These are phyloP conservation scores for Diplocarpon rosae DNA, from an alignment of 2,329 filamentous ascomycete species.

Conservation along the genomic window DNA sequence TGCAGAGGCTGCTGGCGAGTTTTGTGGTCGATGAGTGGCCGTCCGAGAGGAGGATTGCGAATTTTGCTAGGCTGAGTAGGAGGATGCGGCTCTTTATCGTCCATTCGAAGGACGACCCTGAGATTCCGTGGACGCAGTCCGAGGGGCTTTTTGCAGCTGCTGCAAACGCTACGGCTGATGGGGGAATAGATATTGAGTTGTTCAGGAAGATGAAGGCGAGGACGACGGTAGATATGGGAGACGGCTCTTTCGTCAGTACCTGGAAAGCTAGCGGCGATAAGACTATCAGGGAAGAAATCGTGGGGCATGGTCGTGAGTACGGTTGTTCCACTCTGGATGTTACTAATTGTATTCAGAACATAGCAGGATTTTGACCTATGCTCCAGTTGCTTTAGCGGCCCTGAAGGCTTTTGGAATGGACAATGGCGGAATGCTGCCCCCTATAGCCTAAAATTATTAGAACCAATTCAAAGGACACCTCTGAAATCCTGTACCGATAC, in stretches of 20 bases:
- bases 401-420: conserved; percentile 50
- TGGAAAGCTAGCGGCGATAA: conserved; percentile 25
- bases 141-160: conserved; percentile 52
- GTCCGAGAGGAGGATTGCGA: conserved; percentile 54
- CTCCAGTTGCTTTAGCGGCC: conserved; percentile 52
- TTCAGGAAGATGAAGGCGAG: conserved; percentile 25
- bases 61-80: conserved; percentile 40
- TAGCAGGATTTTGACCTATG: conserved; percentile 56
- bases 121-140: conserved; percentile 68
- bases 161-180: conserved; percentile 37
- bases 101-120: conserved; percentile 69
- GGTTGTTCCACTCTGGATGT: conserved; percentile 9
- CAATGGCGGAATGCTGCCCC: conserved; percentile 13
- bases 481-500: no score
- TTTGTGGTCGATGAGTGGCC: conserved; percentile 75
- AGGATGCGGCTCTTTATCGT: conserved; percentile 58
- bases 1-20: conserved; percentile 48
- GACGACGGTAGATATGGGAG: conserved; percentile 24
- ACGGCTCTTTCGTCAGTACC: conserved; percentile 25
- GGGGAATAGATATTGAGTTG: conserved; percentile 21
- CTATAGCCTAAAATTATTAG: conserved; percentile 1
- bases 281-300: conserved; percentile 26
- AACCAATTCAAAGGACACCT: no score
- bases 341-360: conserved; percentile 40
- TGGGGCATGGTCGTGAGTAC: conserved; percentile 25